A percentile compares a stretch with the other conserved stretches of the same genome.
These are phyloP conservation scores for Didymella arachidicola DNA, from an alignment of 2,329 filamentous ascomycete species.

Conservation along the genomic window DNA sequence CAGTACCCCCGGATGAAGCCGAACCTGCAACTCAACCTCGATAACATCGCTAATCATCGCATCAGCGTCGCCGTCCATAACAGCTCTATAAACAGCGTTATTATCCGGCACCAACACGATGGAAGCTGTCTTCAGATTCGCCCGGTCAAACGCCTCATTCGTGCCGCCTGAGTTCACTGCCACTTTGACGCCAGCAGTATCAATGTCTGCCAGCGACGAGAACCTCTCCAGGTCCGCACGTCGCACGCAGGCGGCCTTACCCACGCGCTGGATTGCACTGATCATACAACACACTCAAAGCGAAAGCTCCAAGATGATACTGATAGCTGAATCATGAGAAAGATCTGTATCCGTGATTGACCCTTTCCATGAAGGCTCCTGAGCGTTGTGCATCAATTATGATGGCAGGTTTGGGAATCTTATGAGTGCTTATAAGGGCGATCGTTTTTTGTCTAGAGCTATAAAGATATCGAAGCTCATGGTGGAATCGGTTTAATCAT, in stretches of 20 bases:
- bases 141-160: slow-evolving; percentile 26
- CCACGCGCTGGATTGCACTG: slow-evolving; percentile 16
- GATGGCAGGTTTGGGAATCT: too few species aligned
- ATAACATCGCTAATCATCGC: slow-evolving; percentile 26
- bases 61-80: slow-evolving; percentile 24
- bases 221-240: slow-evolving; percentile 17
- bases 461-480: too few species aligned
- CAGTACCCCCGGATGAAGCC: slow-evolving; percentile 18
- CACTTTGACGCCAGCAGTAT: slow-evolving; percentile 21
- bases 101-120: slow-evolving; percentile 24
- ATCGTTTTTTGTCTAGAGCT: too few species aligned
- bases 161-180: slow-evolving; percentile 24
- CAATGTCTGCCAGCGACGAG: slow-evolving; percentile 22
- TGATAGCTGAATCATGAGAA: too few species aligned
- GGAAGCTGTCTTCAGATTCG: slow-evolving; percentile 18
- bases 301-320: too few species aligned
- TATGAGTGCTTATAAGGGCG: too few species aligned
- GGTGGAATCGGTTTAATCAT: too few species aligned
- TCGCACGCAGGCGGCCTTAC: slow-evolving; percentile 25
- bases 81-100: slow-evolving; percentile 23
- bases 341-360: too few species aligned
- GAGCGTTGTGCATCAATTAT: too few species aligned
- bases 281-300: too few species aligned
- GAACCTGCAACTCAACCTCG: slow-evolving; percentile 25
- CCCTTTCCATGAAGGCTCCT: too few species aligned